These are phyloP conservation scores for Protomyces lactucae-debilis DNA, from an alignment of 1,139 yeast genomes.

Conservation along the genomic window DNA sequence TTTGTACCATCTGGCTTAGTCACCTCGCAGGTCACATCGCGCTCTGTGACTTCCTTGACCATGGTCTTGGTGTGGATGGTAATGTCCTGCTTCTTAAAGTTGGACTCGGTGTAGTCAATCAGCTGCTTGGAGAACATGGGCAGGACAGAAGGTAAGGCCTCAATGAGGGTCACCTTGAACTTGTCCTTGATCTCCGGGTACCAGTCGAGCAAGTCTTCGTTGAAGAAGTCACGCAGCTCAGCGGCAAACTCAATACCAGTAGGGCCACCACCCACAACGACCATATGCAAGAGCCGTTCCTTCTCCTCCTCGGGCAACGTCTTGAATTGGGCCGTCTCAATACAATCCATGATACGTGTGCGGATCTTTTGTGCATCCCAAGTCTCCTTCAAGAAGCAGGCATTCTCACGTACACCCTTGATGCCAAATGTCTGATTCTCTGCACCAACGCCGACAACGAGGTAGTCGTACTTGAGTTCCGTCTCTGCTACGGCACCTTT, in stretches of 20 bases:
- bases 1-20: slow-evolving; percentile 63
- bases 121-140: slow-evolving; percentile 80
- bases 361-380: slow-evolving; percentile 58
- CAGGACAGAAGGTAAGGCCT: slow-evolving; percentile 86
- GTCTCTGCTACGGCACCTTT: slow-evolving; percentile 54
- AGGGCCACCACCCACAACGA: slow-evolving; percentile 68
- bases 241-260: slow-evolving; percentile 69
- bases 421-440: slow-evolving; percentile 63
- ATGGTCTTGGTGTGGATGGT: slow-evolving; percentile 74
- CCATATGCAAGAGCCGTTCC: slow-evolving; percentile 54
- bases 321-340: slow-evolving; percentile 58
- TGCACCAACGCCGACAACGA: slow-evolving; percentile 62
- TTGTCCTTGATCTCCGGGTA: slow-evolving; percentile 80
- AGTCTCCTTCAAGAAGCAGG: slow-evolving; percentile 58
- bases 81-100: slow-evolving; percentile 74
- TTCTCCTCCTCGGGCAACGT: slow-evolving; percentile 57
- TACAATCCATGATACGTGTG: slow-evolving; percentile 49
- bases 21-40: slow-evolving; percentile 62
- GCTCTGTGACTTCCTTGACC: slow-evolving; percentile 76
- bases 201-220: slow-evolving; percentile 84
- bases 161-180: slow-evolving; percentile 75
- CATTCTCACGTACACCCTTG: slow-evolving; percentile 53
- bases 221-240: slow-evolving; percentile 87
- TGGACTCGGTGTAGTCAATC: slow-evolving; percentile 76
- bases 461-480: slow-evolving; percentile 57